Conservation (phyloP, 129 eudicot species). For the Logfia minima region DNA sequence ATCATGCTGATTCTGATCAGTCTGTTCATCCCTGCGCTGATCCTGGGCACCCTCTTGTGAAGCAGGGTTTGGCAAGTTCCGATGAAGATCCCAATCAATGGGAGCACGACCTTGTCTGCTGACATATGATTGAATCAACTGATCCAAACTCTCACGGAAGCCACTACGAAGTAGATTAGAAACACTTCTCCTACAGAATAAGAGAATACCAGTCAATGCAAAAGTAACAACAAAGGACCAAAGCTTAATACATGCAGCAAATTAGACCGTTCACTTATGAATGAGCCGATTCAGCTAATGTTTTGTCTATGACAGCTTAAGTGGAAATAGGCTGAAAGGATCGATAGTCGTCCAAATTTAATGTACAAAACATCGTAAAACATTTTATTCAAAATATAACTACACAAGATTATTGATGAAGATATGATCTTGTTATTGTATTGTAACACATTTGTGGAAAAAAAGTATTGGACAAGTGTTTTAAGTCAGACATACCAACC, state of each 20-base stretch:
- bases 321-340: not conserved
- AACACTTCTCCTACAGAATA: constrained; percentile 84
- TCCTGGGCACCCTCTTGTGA: constrained; percentile 61
- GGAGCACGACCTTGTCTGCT: constrained; percentile 88
- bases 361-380: not conserved
- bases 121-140: constrained; percentile 91
- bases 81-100: constrained; percentile 91
- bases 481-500: not conserved
- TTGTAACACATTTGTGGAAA: too few relatives aligned
- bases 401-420: not conserved
- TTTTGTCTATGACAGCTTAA: not conserved
- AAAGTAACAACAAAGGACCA: not conserved
- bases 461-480: not conserved
- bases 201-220: constrained; percentile 13
- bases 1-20: constrained; percentile 49
- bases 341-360: not conserved
- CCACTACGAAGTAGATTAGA: constrained; percentile 96
- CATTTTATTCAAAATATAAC: not conserved
- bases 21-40: constrained; percentile 57
- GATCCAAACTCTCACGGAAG: constrained; percentile 93
- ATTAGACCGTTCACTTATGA: not conserved
- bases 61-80: constrained; percentile 71
- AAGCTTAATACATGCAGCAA: not conserved
- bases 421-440: not conserved
- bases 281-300: not conserved